A percentile compares a stretch with the other conserved stretches of the same genome.
Conservation (phyloP, 169 alveolate genomes). For the Cryptosporidium viatorum region DNA sequence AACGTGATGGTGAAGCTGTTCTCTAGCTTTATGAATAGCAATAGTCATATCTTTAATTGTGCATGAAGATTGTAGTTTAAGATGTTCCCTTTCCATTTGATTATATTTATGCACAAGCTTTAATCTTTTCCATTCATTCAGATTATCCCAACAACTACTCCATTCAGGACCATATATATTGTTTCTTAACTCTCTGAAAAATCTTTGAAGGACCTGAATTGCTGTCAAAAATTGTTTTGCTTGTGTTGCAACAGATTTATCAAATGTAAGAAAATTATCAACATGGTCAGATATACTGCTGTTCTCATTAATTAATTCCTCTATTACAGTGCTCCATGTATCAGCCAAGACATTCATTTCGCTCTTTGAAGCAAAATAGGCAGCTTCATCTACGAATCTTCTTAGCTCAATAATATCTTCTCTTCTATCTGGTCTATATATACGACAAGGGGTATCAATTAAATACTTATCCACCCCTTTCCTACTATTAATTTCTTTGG, state of each 20-base stretch:
- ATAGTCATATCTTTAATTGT: slow-evolving; percentile 74
- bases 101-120: slow-evolving; percentile 34
- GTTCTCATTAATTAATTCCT: slow-evolving; percentile 64
- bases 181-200: slow-evolving; percentile 50
- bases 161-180: slow-evolving; percentile 69
- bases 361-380: slow-evolving; percentile 38
- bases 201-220: slow-evolving; percentile 62
- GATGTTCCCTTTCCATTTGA: slow-evolving; percentile 34
- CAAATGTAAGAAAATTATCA: slow-evolving; percentile 47
- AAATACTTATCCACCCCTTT: slow-evolving; percentile 60
- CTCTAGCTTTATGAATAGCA: slow-evolving; percentile 74
- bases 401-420: slow-evolving; percentile 58
- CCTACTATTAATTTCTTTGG: slow-evolving; percentile 29
- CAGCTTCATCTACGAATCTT: slow-evolving; percentile 45
- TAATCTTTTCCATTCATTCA: slow-evolving; percentile 57
- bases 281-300: slow-evolving; percentile 58
- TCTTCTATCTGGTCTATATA: slow-evolving; percentile 60
- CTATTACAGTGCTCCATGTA: slow-evolving; percentile 71
- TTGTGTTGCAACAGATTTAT: slow-evolving; percentile 58
- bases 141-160: slow-evolving; percentile 66
- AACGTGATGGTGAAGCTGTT: slow-evolving; percentile 70
- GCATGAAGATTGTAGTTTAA: slow-evolving; percentile 41
- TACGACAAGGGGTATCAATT: slow-evolving; percentile 70
- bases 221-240: slow-evolving; percentile 59
- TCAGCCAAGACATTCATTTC: slow-evolving; percentile 54